Base-by-base conservation (phyloP, 306 rosid genomes). In the Lathyrus sativus region DNA sequence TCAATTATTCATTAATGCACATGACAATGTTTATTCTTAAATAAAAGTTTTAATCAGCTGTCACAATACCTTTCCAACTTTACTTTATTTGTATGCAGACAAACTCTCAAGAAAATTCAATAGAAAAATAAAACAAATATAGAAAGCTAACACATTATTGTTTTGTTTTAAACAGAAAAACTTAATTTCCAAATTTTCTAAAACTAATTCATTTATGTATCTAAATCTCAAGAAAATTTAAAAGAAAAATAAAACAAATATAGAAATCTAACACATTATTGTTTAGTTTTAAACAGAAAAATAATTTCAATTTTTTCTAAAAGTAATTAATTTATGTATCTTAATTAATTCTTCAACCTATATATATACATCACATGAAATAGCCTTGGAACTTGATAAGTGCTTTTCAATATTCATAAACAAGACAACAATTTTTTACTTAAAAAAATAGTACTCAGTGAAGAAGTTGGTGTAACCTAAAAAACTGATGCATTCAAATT, bases 31-130 rank as follows among this genome's bases (percentile, higher is more conserved):
- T 67, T 62, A 44, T 9, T 45, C 10, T 3, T 3, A 19, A 26
- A 42, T n/a, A 72, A 73, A 17, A 35, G 39, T 35, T 4, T 45
- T 61, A 51, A 72, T 73, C 53, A 71, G 75, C 82, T 73, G 82
- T 71, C 78, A 78, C 53, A 62, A 42, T 70, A 35, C 70, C 75
- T 78, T 78, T 78, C 67, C 82, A 73, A 67, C 78, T 74, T 72
- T 73, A 78, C 48, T 15, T 22, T 71, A 45, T 58, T 57, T 50
- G 26, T 39, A 11, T 49, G 37, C 29, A 42, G 60, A 66, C 43
- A 65, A 70, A 49, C 41, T 14, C 60, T 24, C 2, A 24, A 63
- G 1, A 24, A 3, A 19, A 24, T 19, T 11, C 43, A 51, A 11
- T 42, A 28, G 35, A 28, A 51, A 18, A 24, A 26, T 15, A 45